Conservation (phyloP, 345 rosid genomes). For the Aegle marmelos region DNA sequence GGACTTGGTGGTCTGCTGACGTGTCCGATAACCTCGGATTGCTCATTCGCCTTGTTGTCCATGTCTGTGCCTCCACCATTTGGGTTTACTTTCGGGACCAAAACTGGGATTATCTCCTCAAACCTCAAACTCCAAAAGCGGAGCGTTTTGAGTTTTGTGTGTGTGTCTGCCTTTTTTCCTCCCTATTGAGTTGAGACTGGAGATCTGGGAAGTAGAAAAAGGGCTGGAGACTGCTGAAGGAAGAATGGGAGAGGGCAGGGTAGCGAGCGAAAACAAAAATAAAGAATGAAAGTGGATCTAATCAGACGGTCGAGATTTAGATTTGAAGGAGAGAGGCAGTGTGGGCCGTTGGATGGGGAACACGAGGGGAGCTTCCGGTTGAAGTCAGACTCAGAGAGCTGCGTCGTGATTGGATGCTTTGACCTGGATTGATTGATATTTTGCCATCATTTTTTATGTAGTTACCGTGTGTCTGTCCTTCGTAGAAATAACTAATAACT, state of each 20-base stretch:
- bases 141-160: not conserved
- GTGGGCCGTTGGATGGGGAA: constrained; percentile 42
- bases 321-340: constrained; percentile 29
- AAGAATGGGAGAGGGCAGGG: constrained; percentile 7
- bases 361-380: not conserved
- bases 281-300: constrained; percentile 25
- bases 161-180: too few species aligned
- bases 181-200: not conserved
- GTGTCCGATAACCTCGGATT: constrained; percentile 66
- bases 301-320: constrained; percentile 57
- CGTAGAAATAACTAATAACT: too few species aligned
- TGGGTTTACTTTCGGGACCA: constrained; percentile 16
- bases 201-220: constrained; percentile 43
- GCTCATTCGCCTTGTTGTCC: constrained; percentile 99
- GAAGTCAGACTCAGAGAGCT: constrained; percentile 13
- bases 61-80: constrained; percentile 98
- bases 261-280: not conserved
- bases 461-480: too few species aligned
- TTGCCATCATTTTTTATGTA: fast-evolving
- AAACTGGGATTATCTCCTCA: constrained; percentile 12
- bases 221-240: not conserved
- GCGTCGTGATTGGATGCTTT: constrained; percentile 42
- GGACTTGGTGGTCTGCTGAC: constrained; percentile 36
- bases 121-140: constrained; percentile 17
- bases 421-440: not conserved